A percentile compares a stretch with the other conserved stretches of the same genome.
These are phyloP conservation scores for Hypoxylon sp. DNA, from an alignment of 2,329 filamentous ascomycete genomes.

Conservation along the genomic window DNA sequence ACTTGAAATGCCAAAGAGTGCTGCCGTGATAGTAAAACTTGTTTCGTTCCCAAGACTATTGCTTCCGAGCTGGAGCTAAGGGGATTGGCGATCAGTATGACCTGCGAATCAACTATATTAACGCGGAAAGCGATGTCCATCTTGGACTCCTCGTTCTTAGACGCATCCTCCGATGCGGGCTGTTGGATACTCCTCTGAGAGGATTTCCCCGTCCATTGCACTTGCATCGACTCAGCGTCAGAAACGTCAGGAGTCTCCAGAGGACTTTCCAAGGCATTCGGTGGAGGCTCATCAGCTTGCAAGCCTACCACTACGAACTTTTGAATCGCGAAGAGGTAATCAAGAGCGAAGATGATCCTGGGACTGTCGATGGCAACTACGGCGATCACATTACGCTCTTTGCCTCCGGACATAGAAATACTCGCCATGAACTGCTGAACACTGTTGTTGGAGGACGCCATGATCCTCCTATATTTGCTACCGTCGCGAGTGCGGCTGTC, in stretches of 20 bases:
- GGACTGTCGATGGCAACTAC: slow-evolving; percentile 96
- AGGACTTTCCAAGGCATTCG: slow-evolving; percentile 66
- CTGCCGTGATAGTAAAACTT: slow-evolving; percentile 92
- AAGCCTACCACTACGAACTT: slow-evolving; percentile 83
- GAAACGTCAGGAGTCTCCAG: slow-evolving; percentile 72
- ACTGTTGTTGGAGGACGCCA: slow-evolving; percentile 95
- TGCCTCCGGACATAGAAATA: slow-evolving; percentile 89
- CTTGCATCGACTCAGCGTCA: slow-evolving; percentile 71
- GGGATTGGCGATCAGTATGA: slow-evolving; percentile 96
- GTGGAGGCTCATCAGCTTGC: slow-evolving; percentile 71
- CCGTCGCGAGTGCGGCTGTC: slow-evolving; percentile 90
- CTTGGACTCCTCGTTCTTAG: slow-evolving; percentile 58
- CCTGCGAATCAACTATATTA: slow-evolving; percentile 95
- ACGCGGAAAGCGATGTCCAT: slow-evolving; percentile 90
- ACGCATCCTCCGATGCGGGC: slow-evolving; percentile 35
- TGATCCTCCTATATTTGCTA: slow-evolving; percentile 98
- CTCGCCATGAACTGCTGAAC: slow-evolving; percentile 99
- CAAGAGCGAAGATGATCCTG: slow-evolving; percentile 92
- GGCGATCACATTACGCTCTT: slow-evolving; percentile 85
- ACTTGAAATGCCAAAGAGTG: slow-evolving; percentile 95
- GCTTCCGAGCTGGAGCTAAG: slow-evolving; percentile 91
- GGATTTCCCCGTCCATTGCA: slow-evolving; percentile 58
- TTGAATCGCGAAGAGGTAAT: slow-evolving; percentile 93
- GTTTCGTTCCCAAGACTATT: slow-evolving; percentile 94
- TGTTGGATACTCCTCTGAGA: slow-evolving; percentile 53